Evolutionary conservation across 2,329 filamentous ascomycete genomes (phyloP), one percentile per base, ranked within the genome.

Genomic region (Blastomyces silverae): DNA sequence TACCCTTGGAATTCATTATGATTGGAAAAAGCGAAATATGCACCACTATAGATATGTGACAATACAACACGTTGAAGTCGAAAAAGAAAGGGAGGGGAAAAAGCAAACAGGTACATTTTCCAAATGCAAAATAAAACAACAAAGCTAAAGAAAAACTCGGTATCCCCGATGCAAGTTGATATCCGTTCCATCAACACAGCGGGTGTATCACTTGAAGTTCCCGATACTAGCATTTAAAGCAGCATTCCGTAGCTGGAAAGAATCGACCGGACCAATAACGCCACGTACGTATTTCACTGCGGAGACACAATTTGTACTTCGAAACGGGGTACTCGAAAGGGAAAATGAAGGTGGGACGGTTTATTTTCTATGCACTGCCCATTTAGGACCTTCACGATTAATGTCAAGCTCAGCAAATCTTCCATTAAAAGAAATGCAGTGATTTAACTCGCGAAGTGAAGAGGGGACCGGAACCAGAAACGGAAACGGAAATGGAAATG

Each of bases 381-480:
- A 39, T 50, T 63, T 34, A 63, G 25, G 62, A 58, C 44, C 62
- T 57, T 63, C 25, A 63, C n/a, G 15, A 58, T 61, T 61, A 61
- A 50, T 37, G n/a, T 46, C 42, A 57, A 31, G 39, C 55, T 63
- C 62, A 57, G 62, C 55, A 39, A 57, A 20, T 37, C 44, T 61
- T 61, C 44, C 20, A 60, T 46, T 17, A 42, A 42, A 25, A 11
- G 39, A 59, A 10, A 39, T 28, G 34, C 11, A 39, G 20, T n/a
- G 8, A 56, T 39, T 22, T 11, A 60, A 60, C 8, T 25, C 58
- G 56, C 10, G 59, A 37, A 61, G 52, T 59, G 34, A n/a, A 25
- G 59, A 63, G 15, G 44, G 17, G 65, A 64, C 31, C 62, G 22
- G 44, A 63, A 55, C 31, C 57, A 46, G 28, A 34, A 60, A 44